phyloP scores from a whole-genome alignment of 129 eudicot species.

The Saussurea involucrata region DNA sequence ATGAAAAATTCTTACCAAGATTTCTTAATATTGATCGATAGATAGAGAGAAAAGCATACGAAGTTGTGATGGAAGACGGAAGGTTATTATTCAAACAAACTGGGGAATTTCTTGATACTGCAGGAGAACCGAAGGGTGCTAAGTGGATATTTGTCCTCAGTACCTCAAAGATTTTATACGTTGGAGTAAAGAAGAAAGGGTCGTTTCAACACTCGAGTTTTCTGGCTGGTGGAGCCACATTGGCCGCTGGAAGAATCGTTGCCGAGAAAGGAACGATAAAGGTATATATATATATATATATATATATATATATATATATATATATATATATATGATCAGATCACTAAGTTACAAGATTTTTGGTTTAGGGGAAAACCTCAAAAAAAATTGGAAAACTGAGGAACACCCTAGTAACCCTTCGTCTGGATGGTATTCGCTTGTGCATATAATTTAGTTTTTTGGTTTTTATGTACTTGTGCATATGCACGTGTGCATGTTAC shows the following conservation, averaged over 20 bases:
- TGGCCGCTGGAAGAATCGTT: constrained; percentile 74
- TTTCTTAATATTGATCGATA: constrained; percentile 20
- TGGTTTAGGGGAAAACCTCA: too few relatives aligned
- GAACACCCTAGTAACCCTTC: too few relatives aligned
- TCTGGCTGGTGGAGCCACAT: constrained; percentile 82
- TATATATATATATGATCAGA: too few relatives aligned
- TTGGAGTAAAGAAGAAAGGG: constrained; percentile 76
- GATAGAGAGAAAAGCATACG: constrained; percentile 77
- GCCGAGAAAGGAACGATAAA: constrained; percentile 55
- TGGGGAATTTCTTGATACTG: constrained; percentile 49
- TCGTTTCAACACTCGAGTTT: constrained; percentile 85
- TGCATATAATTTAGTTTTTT: too few relatives aligned
- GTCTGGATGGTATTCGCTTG: too few relatives aligned
- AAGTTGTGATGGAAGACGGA: constrained; percentile 58
- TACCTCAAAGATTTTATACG: constrained; percentile 55
- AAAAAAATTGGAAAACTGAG: too few relatives aligned
- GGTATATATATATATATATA: constrained; percentile 26
- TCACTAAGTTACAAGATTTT: neutral
- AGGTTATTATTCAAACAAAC: constrained; percentile 50
- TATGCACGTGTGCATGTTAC: too few relatives aligned
- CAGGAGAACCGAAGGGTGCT: constrained; percentile 33
- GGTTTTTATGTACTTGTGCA: too few relatives aligned
- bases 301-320: too few relatives aligned
- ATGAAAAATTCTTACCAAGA: constrained; percentile 6
- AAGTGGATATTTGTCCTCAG: constrained; percentile 93